These are phyloP conservation scores for Aspergillus chevalieri DNA, from an alignment of 2,329 filamentous ascomycete species.

Conservation along the genomic window DNA sequence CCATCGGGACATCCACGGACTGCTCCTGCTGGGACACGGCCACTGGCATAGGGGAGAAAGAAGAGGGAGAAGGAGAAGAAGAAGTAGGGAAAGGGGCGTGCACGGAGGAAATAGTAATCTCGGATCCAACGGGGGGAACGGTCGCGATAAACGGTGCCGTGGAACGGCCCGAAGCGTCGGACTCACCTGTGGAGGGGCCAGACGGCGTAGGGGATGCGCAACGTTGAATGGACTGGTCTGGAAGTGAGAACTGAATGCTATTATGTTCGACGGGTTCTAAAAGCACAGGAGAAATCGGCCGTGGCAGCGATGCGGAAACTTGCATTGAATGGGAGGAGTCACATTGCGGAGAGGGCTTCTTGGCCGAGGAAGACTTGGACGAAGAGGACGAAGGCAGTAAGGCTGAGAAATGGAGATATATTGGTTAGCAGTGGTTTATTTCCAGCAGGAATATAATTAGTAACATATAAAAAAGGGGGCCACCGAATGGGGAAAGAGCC, in stretches of 20 bases:
- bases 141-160: conserved; percentile 17
- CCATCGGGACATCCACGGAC: conserved; percentile 17
- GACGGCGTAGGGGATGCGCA: conserved; percentile 4
- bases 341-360: conserved; percentile 29
- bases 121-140: conserved; percentile 9
- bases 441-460: conserved; percentile 5
- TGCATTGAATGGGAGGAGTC: conserved; percentile 22
- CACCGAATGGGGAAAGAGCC: conserved; percentile 12
- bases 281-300: conserved; percentile 19
- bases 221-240: conserved; percentile 1
- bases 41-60: background rate
- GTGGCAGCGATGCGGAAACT: conserved; percentile 20
- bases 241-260: background rate
- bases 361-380: conserved; percentile 22
- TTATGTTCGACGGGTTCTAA: conserved; percentile 8
- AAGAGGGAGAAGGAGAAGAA: background rate
- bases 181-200: conserved; percentile 29
- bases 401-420: conserved; percentile 6
- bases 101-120: conserved; percentile 10
- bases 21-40: background rate
- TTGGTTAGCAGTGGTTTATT: background rate
- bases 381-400: conserved; percentile 21
- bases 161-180: conserved; percentile 25
- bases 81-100: conserved; percentile 4
- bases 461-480: conserved; percentile 5